These are phyloP conservation scores for Phialemonium atrogriseum DNA, from an alignment of 2,329 filamentous ascomycete species.

Conservation along the genomic window DNA sequence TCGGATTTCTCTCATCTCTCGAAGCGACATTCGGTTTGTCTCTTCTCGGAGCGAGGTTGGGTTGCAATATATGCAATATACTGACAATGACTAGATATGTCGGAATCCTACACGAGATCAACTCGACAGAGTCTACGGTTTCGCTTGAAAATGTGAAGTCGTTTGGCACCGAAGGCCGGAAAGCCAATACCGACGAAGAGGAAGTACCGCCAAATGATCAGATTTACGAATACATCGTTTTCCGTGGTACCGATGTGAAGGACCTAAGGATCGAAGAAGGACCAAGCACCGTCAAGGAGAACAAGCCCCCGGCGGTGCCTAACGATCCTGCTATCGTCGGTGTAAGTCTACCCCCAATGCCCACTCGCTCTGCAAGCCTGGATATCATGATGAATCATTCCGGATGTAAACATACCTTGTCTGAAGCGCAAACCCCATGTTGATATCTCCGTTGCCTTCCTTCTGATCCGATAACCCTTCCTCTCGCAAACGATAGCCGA, in stretches of 20 bases:
- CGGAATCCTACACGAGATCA: conserved; percentile 94
- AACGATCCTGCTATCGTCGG: conserved; percentile 95
- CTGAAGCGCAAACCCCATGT: conserved; percentile 91
- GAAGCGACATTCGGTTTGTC: conserved; percentile 89
- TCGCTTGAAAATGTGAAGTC: conserved; percentile 94
- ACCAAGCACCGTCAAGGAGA: conserved; percentile 62
- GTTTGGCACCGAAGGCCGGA: conserved; percentile 87
- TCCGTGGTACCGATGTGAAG: conserved; percentile 96
- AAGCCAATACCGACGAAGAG: conserved; percentile 65
- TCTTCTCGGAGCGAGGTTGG: too few species aligned
- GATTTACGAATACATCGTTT: conserved; percentile 97
- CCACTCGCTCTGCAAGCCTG: conserved; percentile 1
- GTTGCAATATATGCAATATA: too few species aligned
- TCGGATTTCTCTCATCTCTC: conserved; percentile 93
- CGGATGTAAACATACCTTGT: conserved; percentile 90
- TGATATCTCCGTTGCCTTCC: conserved; percentile 99
- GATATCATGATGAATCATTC: conserved; percentile 78
- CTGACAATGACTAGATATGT: conserved; percentile 64
- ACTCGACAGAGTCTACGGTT: conserved; percentile 92
- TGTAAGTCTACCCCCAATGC: conserved; percentile 58
- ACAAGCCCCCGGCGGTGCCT: conserved; percentile 68
- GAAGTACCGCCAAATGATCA: conserved; percentile 79
- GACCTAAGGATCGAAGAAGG: conserved; percentile 89
- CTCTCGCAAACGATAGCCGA: conserved; percentile 6
- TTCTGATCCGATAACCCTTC: conserved; percentile 62